Base-by-base conservation (phyloP, 257 asterid genomes). In the Rehmannia glutinosa region DNA sequence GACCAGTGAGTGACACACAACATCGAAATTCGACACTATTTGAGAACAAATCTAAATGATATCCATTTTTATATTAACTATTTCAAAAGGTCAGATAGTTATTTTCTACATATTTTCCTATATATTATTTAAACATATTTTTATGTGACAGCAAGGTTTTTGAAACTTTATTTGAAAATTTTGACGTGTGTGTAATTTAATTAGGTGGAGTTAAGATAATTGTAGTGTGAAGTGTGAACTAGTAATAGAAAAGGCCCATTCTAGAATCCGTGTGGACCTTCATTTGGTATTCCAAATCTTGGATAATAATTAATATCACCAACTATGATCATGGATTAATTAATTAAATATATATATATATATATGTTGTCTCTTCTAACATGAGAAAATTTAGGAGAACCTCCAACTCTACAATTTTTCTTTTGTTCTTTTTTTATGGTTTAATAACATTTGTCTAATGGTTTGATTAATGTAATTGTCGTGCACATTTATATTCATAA, bases 211-310 rank as follows among this genome's bases (percentile, higher is more conserved):
- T 36, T 5, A 36, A 36, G 28, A 36, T n/a, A 36, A 25, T 10
- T 24, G 16, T 32, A 32, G 1, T 9, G 24, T 39, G 2, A 6
- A 27, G 38, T 61, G 66, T 61, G 66, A 41, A 61, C 24, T 27
- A 21, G 8, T 13, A 39, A 38, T 2, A 23, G 8, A 42, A 61
- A 24, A 16, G 38, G 12, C 11, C 11, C 35, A 43, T 49, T 33
- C 20, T 12, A 11, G 33, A 47, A 32, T 28, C 23, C 27, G 52
- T 39, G 71, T 30, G 66, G 80, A 61, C 76, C 70, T 23, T 17
- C 53, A 19, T 60, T 51, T 73, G 65, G 61, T 67, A 24, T 21
- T 19, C 70, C 73, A 52, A 51, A 69, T 64, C 69, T 75, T 64
- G 20, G 64, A 60, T 35, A 62, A 30, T 30, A 58, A n/a, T 28